Conservation (phyloP, 2,329 filamentous ascomycete genomes). For the Hymenoscyphus infarciens region DNA sequence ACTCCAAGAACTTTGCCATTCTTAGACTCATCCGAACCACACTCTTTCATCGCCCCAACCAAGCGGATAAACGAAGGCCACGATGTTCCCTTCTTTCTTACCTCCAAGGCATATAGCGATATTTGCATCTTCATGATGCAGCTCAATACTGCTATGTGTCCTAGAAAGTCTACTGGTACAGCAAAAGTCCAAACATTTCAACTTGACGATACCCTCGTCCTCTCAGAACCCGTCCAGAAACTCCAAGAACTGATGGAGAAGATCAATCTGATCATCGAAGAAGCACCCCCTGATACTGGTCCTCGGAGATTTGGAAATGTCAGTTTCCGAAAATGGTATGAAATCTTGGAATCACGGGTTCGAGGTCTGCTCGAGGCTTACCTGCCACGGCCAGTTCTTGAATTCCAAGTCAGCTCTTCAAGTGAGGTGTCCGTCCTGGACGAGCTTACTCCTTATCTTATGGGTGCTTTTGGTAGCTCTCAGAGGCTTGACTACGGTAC, state of each 20-base stretch:
- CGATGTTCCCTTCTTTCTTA: slow-evolving; percentile 78
- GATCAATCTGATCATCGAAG: slow-evolving; percentile 65
- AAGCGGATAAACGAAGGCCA: slow-evolving; percentile 84
- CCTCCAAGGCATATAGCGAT: slow-evolving; percentile 78
- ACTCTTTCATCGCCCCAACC: slow-evolving; percentile 61
- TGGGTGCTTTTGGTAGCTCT: slow-evolving; percentile 82
- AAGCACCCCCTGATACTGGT: slow-evolving; percentile 79
- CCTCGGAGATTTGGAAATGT: slow-evolving; percentile 89
- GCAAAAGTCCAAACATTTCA: slow-evolving; percentile 50
- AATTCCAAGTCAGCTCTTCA: slow-evolving; percentile 19
- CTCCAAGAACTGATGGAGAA: slow-evolving; percentile 64
- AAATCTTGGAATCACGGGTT: slow-evolving; percentile 59
- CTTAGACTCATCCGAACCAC: slow-evolving; percentile 46
- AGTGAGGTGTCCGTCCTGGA: slow-evolving; percentile 47
- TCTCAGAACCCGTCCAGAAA: slow-evolving; percentile 49
- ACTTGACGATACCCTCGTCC: slow-evolving; percentile 40
- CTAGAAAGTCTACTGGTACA: slow-evolving; percentile 49
- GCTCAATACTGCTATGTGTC: slow-evolving; percentile 83
- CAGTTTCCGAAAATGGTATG: slow-evolving; percentile 82
- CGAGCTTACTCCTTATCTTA: slow-evolving; percentile 75
- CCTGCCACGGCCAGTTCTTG: slow-evolving; percentile 47
- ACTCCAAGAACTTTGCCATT: slow-evolving; percentile 20
- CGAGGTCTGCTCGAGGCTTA: slow-evolving; percentile 53
- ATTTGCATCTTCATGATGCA: slow-evolving; percentile 86
- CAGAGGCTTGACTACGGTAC: slow-evolving; percentile 94